Evolutionary conservation across 176 grass and related monocot genomes (phyloP), one percentile per base, ranked within the genome.

Genomic region (Eragrostis nindensis): DNA sequence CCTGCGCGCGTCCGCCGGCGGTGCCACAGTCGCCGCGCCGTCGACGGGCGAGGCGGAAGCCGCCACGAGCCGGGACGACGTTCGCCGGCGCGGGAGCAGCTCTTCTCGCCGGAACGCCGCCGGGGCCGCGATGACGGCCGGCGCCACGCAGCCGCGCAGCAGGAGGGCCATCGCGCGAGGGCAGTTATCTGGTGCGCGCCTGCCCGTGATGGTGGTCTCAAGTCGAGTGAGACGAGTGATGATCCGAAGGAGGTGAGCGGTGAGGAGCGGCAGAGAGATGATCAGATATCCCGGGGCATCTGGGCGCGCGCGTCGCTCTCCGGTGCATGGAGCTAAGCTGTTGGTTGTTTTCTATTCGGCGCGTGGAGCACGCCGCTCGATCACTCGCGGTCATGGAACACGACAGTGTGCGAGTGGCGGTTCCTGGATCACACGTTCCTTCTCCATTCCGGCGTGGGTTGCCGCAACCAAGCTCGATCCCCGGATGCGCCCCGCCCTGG

Each of bases 161-260:
- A 80, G 27, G 46, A 85, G 71, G 11, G 71, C 56, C 82, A 85
- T 89, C n/a, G 3, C 29, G 52, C 9, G n/a, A n/a, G n/a, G n/a
- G n/a, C n/a, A n/a, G n/a, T n/a, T n/a, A n/a, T n/a, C n/a, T n/a
- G n/a, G n/a, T n/a, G n/a, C n/a, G n/a, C n/a, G 7, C 1, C 19
- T n/a, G 5, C n/a, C n/a, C n/a, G 19, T 21, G 53, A 1, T n/a
- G 55, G 55, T 24, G 55, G 21, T 8, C 24, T 27, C 22, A 72
- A 59, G 72, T 12, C 25, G 26, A 57, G 24, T 26, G 60, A 36
- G 72, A 6, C n/a, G 30, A 45, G 54, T 18, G 81, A 76, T 36
- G 81, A 76, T 18, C 18, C 14, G 19, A 40, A 43, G 64, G 78
- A 30, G 78, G 29, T 40, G 65, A 8, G 25, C 14, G 55, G 15